Conservation (phyloP, 768 basidiomycete genomes). For the Clitopilus passeckerianus region DNA sequence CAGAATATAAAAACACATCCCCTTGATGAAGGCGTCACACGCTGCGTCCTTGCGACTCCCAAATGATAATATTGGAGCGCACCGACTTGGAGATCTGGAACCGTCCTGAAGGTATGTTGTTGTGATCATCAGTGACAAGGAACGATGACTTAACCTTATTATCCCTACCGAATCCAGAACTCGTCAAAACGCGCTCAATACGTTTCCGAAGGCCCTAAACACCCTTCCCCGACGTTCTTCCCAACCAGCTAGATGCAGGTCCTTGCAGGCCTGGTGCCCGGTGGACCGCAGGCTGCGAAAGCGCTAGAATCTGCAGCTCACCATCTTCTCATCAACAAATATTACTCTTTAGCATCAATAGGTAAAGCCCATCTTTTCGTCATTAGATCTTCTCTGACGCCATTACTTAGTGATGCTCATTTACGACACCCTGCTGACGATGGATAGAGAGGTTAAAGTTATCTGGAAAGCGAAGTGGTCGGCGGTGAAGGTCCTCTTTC, state of each 20-base stretch:
- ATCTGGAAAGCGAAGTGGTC: not conserved
- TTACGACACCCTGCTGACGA: not conserved
- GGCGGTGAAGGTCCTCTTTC: not conserved
- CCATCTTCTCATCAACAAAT: constrained; percentile 8
- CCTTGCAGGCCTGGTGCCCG: not conserved
- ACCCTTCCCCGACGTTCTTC: not conserved
- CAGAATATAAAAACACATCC: not conserved
- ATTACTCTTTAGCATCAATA: constrained; percentile 9
- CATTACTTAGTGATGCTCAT: not conserved
- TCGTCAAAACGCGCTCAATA: too few species aligned
- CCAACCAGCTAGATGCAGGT: not conserved
- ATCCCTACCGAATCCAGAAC: too few species aligned
- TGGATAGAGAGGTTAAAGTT: not conserved
- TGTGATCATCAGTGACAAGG: not conserved
- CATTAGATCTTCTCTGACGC: too few species aligned
- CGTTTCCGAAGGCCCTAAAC: too few species aligned
- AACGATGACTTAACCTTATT: too few species aligned
- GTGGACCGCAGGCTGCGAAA: constrained; percentile 1
- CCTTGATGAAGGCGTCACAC: not conserved
- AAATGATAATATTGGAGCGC: not conserved
- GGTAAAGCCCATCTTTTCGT: not conserved
- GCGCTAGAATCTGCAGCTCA: constrained; percentile 6
- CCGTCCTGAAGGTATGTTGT: not conserved
- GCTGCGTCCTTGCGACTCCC: not conserved
- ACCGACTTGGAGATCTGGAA: not conserved